Evolutionary conservation across 441 rosid species (phyloP).

Genomic region (Aleurites moluccanus): DNA sequence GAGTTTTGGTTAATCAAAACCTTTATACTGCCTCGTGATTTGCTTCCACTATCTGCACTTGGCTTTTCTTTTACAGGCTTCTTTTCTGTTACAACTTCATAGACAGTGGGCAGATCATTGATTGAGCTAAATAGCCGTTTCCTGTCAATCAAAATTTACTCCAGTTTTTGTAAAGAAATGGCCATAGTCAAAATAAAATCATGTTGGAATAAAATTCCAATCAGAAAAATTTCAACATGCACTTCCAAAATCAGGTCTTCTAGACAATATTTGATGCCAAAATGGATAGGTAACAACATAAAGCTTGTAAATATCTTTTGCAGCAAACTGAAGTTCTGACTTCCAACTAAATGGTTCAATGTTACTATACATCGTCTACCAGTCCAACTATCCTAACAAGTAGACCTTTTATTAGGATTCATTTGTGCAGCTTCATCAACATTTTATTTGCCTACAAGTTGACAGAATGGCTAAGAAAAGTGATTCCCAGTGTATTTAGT

Average conservation of each 20-base stretch:
- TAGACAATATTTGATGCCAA: neutral
- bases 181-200: neutral
- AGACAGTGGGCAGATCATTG: conserved; percentile 79
- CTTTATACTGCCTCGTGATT: conserved; percentile 59
- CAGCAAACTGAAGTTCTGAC: neutral
- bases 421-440: neutral
- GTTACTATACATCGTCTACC: neutral
- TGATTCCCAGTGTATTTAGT: neutral
- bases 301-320: neutral
- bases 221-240: conserved; percentile 5
- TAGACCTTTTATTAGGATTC: neutral
- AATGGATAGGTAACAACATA: neutral
- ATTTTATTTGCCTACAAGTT: neutral
- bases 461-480: neutral
- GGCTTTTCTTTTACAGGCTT: conserved; percentile 64
- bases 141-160: conserved; percentile 38
- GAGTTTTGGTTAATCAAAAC: conserved; percentile 29
- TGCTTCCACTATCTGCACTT: conserved; percentile 38
- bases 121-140: conserved; percentile 73
- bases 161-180: neutral
- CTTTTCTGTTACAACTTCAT: conserved; percentile 73
- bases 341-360: neutral
- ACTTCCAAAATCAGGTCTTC: neutral
- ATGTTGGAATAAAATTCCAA: neutral
- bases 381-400: neutral